Percentiles rank a stretch among this genome's conserved stretches.
phyloP scores from a whole-genome alignment of 345 rosid species.

The Microthlaspi erraticum region DNA sequence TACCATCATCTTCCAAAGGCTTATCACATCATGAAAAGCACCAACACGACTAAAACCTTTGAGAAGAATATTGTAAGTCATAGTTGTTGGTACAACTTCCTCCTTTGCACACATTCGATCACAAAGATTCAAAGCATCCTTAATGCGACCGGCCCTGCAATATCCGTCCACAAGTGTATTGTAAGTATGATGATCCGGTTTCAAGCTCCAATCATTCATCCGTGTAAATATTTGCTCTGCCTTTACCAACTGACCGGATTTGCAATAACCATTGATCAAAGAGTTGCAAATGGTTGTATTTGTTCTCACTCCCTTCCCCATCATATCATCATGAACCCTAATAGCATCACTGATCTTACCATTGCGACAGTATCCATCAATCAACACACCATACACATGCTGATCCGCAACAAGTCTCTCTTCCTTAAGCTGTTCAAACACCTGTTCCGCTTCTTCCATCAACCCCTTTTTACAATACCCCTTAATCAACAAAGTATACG shows the following conservation, averaged over 20 bases:
- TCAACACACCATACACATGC: slow-evolving; percentile 68
- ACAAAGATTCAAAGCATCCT: slow-evolving; percentile 68
- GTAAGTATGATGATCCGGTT: slow-evolving; percentile 73
- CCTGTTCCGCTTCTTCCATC: slow-evolving; percentile 66
- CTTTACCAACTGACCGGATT: slow-evolving; percentile 56
- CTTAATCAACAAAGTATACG: slow-evolving; percentile 65
- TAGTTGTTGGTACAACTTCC: slow-evolving; percentile 56
- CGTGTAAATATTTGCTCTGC: slow-evolving; percentile 51
- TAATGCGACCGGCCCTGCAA: slow-evolving; percentile 57
- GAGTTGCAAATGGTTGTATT: slow-evolving; percentile 73
- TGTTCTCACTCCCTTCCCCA: slow-evolving; percentile 62
- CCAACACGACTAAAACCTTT: slow-evolving; percentile 68
- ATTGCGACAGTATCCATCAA: slow-evolving; percentile 75
- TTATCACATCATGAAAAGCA: slow-evolving; percentile 61
- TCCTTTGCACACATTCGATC: slow-evolving; percentile 56
- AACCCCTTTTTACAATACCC: slow-evolving; percentile 57
- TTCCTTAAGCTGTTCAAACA: slow-evolving; percentile 50
- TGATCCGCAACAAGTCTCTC: slow-evolving; percentile 56
- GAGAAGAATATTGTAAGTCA: slow-evolving; percentile 79
- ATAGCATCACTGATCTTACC: slow-evolving; percentile 66
- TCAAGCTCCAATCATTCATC: slow-evolving; percentile 65
- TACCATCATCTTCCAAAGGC: slow-evolving; percentile 70
- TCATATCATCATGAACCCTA: slow-evolving; percentile 65
- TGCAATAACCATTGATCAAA: slow-evolving; percentile 81
- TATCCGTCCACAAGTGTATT: slow-evolving; percentile 80